phyloP scores from a whole-genome alignment of 306 rosid species.

The Cucumis sativus region Cucumber_9930_V3 NC_026655.2:17223501-17224000 shows the following conservation, averaged over 20 bases:
- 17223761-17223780: background rate
- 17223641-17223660: background rate
- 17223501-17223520: background rate
- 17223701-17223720: background rate
- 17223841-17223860: constrained; percentile 38
- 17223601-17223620: background rate
- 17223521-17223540: background rate
- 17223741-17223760: background rate
- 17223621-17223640: background rate
- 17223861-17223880: constrained; percentile 37
- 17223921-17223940: constrained; percentile 81
- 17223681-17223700: background rate
- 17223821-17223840: constrained; percentile 52
- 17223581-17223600: background rate
- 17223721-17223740: background rate
- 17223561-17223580: background rate
- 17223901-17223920: constrained; percentile 93
- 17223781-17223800: constrained; percentile 8
- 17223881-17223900: constrained; percentile 55
- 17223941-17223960: constrained; percentile 91
- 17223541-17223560: background rate
- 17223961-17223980: constrained; percentile 15
- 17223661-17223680: background rate
- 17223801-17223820: constrained; percentile 22
- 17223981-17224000: background rate